Evolutionary conservation across 495 filamentous ascomycete species (phyloP).

Genomic region (Aspergillus haitiensis): DNA sequence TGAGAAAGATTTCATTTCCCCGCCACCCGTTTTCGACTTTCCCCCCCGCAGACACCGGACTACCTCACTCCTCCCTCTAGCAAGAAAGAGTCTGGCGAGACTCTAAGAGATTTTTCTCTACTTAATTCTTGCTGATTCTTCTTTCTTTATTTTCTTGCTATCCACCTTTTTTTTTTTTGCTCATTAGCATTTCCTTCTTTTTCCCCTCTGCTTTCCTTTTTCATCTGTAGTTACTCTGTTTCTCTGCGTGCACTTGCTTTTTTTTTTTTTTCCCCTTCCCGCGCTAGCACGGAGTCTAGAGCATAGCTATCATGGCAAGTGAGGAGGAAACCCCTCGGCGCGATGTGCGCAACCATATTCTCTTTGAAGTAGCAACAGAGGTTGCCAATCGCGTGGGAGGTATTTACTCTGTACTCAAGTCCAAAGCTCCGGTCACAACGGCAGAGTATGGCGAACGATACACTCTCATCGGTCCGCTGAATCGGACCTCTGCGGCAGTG

Average conservation of each 20-base stretch:
- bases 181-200: neutral
- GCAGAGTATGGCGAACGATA: conserved; percentile 98
- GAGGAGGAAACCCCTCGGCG: conserved; percentile 49
- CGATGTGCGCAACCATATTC: conserved; percentile 76
- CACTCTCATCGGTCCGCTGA: conserved; percentile 91
- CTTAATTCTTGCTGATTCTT: neutral
- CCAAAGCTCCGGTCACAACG: conserved; percentile 95
- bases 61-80: conserved; percentile 12
- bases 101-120: neutral
- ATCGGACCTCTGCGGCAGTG: conserved; percentile 85
- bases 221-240: neutral
- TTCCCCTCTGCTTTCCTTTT: neutral
- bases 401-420: conserved; percentile 99
- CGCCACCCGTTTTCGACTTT: conserved; percentile 20
- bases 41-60: conserved; percentile 11
- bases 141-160: neutral
- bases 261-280: neutral
- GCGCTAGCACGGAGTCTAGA: neutral
- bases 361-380: conserved; percentile 96
- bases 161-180: neutral
- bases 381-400: conserved; percentile 97
- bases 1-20: conserved; percentile 12
- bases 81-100: neutral
- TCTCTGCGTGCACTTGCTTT: conserved; percentile 1
- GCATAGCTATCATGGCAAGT: conserved; percentile 27